phyloP scores from a whole-genome alignment of 106 monocot species.

The Dendrobium nobile region DNA sequence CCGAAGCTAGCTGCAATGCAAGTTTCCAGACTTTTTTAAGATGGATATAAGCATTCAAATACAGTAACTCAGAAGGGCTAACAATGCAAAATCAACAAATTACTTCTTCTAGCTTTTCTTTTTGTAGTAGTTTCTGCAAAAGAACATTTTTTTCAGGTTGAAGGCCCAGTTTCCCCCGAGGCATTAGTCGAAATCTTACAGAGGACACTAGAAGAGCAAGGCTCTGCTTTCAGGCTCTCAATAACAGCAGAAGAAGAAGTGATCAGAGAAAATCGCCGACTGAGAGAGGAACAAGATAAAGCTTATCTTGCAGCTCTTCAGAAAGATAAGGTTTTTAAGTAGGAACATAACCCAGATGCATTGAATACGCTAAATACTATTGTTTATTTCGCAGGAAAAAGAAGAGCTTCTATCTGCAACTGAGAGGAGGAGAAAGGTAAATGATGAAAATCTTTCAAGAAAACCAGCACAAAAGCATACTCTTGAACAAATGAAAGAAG shows the following conservation, averaged over 20 bases:
- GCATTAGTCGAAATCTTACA: slow-evolving; percentile 31
- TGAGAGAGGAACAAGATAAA: slow-evolving; percentile 25
- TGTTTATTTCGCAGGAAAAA: slow-evolving; percentile 19
- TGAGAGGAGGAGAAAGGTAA: background rate
- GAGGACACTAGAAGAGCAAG: slow-evolving; percentile 26
- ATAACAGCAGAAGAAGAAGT: slow-evolving; percentile 11
- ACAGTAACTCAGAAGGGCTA: too few species aligned
- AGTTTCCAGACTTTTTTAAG: background rate
- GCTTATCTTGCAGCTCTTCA: slow-evolving; percentile 20
- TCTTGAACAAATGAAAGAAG: slow-evolving; percentile 1
- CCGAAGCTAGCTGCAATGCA: background rate
- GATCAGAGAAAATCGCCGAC: slow-evolving; percentile 3
- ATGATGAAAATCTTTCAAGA: background rate
- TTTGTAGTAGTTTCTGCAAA: too few species aligned
- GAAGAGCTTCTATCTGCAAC: background rate
- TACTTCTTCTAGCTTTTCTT: too few species aligned
- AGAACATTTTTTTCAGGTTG: slow-evolving; percentile 7
- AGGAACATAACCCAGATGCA: background rate
- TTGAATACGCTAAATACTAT: background rate
- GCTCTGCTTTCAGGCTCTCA: slow-evolving; percentile 19
- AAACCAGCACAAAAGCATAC: background rate
- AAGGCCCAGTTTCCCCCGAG: slow-evolving; percentile 29
- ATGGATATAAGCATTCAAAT: background rate
- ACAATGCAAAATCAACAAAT: too few species aligned
- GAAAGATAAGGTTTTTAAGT: slow-evolving; percentile 15